Evolutionary conservation across 257 asterid species (phyloP).

Genomic region (Penstemon davidsonii): DNA sequence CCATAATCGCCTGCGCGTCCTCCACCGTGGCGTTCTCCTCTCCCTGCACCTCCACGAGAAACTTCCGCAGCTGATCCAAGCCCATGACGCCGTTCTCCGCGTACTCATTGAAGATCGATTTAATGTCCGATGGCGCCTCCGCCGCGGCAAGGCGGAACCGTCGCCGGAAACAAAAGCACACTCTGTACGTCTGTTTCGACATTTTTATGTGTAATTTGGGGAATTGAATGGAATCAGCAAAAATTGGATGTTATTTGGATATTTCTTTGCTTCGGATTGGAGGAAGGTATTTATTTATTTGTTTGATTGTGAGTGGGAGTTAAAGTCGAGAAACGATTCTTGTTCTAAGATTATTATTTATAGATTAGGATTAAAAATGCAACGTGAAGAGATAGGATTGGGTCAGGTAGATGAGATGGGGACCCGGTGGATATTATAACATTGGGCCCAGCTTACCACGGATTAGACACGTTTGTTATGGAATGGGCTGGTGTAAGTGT

Average conservation of each 20-base stretch:
- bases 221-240: neutral
- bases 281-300: neutral
- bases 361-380: no score
- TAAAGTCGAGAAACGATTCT: neutral
- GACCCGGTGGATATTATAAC: slow-evolving; percentile 5
- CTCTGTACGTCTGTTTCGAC: slow-evolving; percentile 56
- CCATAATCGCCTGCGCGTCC: slow-evolving; percentile 47
- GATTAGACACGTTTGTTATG: slow-evolving; percentile 27
- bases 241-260: neutral
- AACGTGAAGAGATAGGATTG: neutral
- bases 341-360: no score
- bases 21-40: slow-evolving; percentile 46
- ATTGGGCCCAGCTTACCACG: slow-evolving; percentile 36
- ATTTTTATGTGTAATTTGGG: neutral
- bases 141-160: slow-evolving; percentile 50
- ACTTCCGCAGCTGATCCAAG: slow-evolving; percentile 40
- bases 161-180: slow-evolving; percentile 59
- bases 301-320: slow-evolving; percentile 22
- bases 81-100: slow-evolving; percentile 51
- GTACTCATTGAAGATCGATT: slow-evolving; percentile 36
- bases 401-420: slow-evolving; percentile 25
- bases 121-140: slow-evolving; percentile 55
- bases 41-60: slow-evolving; percentile 49
- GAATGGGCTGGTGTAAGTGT: no score
- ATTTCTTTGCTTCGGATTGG: neutral